phyloP scores from a whole-genome alignment of 495 filamentous ascomycete species.

The Aspergillus kassunensis region DNA sequence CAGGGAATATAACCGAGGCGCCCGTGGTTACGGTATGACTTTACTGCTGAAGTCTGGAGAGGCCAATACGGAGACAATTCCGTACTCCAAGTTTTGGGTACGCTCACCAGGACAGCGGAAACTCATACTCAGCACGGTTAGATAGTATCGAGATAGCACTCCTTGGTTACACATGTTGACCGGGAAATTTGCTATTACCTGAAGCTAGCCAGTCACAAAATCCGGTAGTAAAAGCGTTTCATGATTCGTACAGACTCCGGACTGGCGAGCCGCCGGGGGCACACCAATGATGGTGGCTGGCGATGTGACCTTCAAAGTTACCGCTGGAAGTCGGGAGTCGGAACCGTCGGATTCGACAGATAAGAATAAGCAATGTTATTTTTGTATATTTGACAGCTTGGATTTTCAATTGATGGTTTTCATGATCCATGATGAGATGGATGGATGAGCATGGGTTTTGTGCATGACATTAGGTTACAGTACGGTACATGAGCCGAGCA shows the following conservation, averaged over 20 bases:
- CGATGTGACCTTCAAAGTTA: no score
- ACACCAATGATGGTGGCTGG: conserved; percentile 17
- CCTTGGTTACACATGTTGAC: conserved; percentile 3
- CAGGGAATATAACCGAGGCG: conserved; percentile 27
- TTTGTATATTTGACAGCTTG: no score
- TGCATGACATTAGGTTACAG: no score
- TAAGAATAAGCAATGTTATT: no score
- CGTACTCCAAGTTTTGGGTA: background rate
- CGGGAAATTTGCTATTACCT: background rate
- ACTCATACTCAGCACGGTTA: conserved; percentile 4
- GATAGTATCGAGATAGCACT: background rate
- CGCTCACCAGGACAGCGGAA: conserved; percentile 1
- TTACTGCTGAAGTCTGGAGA: background rate
- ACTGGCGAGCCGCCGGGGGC: conserved; percentile 3
- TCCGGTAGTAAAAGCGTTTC: background rate
- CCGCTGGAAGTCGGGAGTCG: conserved; percentile 3
- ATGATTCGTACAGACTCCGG: conserved; percentile 21
- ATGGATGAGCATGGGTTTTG: no score
- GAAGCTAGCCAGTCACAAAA: conserved; percentile 14
- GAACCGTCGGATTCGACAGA: conserved; percentile 10
- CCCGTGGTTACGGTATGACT: background rate
- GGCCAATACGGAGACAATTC: background rate
- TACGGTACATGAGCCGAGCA: no score
- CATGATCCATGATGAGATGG: no score
- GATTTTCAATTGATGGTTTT: no score